Evolutionary conservation across 2,329 filamentous ascomycete species (phyloP), one percentile per base, ranked within the genome.

Genomic region (Apiospora malaysiana): DNA sequence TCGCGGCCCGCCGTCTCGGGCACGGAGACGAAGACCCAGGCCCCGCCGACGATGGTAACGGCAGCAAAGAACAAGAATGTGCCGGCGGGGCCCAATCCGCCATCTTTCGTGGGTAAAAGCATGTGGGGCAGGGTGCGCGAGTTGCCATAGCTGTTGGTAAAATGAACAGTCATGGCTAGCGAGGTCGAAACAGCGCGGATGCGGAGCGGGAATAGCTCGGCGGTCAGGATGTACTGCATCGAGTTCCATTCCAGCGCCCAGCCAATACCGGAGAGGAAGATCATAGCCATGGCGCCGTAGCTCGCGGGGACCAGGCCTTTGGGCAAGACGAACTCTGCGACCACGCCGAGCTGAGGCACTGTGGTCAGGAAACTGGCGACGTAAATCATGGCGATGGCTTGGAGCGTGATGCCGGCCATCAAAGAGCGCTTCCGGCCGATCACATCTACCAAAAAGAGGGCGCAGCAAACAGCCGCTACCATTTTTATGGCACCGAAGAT

Each of bases 401-500:
- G 90, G 0, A 91, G 82, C 1, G 83, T 83, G 74, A 99, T 91
- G 2, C 90, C 90, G 0, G 86, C 79, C 23, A 91, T 83, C 0
- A 92, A 84, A 0, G 90, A 85, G 9, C 89, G 88, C 81, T 94
- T 94, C 71, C 93, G 90, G 5, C 93, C 93, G 74, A 95, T 90
- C 69, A 92, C 90, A 75, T 95, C 93, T 73, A 95, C 92, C 10
- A 95, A 86, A 86, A 95, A 94, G 69, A 94, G 85, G 0, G 93
- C 92, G 78, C 92, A 95, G 49, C 89, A 74, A 43, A 94, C 78
- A 18, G 91, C 89, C 0, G 91, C 87, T 8, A 88, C 78, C 70
- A 95, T 88, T 78, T 95, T 95, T 75, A 94, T 85, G 68, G 94
- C 87, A 59, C 93, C 93, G 69, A 95, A 94, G 68, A 95, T 89